These are phyloP conservation scores for Colletotrichum sp. DNA, from an alignment of 2,329 filamentous ascomycete species.

Conservation along the genomic window DNA sequence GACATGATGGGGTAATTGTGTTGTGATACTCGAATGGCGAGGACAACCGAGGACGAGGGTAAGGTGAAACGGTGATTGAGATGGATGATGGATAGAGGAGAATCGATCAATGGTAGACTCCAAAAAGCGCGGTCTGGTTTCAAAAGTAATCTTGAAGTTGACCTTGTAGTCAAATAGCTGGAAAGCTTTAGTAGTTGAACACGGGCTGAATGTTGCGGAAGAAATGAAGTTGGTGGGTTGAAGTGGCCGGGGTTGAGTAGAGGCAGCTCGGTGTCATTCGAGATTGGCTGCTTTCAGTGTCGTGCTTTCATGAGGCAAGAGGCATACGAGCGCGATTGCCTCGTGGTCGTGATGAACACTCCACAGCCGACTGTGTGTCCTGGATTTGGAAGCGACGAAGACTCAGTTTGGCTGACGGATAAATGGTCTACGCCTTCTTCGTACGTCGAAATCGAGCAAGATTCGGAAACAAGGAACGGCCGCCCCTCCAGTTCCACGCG, in stretches of 20 bases:
- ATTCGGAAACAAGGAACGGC: background rate
- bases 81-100: background rate
- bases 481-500: background rate
- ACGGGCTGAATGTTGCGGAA: background rate
- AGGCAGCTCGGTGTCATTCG: background rate
- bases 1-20: background rate
- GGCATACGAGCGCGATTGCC: background rate
- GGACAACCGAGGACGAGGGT: rapidly evolving
- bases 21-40: background rate
- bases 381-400: no score
- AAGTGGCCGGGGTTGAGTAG: background rate
- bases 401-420: background rate
- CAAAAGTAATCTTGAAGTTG: background rate
- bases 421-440: background rate
- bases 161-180: background rate
- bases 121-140: background rate
- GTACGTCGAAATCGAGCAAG: background rate
- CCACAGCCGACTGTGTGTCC: background rate
- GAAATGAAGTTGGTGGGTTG: background rate
- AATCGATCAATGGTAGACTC: background rate
- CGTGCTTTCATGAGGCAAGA: background rate
- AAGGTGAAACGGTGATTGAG: background rate
- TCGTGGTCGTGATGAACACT: background rate
- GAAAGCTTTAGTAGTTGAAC: background rate
- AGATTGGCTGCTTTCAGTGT: background rate